Percentiles rank a stretch among this genome's conserved stretches.
Evolutionary conservation across 1,284 basidiomycete genomes (phyloP).

Genomic region (Cutaneotrichosporon arboriforme): DNA sequence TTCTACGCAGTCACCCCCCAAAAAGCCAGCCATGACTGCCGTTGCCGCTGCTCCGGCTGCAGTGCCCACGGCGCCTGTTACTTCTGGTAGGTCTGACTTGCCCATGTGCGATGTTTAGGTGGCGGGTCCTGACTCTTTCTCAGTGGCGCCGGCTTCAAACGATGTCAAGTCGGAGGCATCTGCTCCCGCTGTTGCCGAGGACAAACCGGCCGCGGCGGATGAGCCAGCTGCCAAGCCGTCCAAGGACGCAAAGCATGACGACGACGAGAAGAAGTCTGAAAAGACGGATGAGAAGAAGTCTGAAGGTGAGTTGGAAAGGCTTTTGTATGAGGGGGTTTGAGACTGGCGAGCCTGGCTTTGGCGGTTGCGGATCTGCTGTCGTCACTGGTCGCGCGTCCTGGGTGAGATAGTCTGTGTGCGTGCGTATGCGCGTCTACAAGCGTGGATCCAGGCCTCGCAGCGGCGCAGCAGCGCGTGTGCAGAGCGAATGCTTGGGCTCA

Average conservation of each 20-base stretch:
- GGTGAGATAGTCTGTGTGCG: too few species aligned
- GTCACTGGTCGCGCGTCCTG: neutral
- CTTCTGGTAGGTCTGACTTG: slow-evolving; percentile 9
- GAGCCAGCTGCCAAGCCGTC: neutral
- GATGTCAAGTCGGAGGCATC: slow-evolving; percentile 7
- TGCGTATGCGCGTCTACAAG: too few species aligned
- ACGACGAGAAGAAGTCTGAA: neutral
- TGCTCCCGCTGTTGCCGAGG: neutral
- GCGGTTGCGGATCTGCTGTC: neutral
- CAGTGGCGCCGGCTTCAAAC: neutral
- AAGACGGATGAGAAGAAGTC: slow-evolving; percentile 6
- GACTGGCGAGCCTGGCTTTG: too few species aligned
- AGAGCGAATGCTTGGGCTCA: too few species aligned
- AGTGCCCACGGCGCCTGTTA: slow-evolving; percentile 9
- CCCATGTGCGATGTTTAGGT: neutral
- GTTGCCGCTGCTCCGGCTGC: slow-evolving; percentile 18
- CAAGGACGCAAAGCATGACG: neutral
- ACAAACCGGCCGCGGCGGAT: slow-evolving; percentile 6
- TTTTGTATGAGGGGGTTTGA: neutral
- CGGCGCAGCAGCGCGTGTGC: too few species aligned
- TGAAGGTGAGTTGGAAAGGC: slow-evolving; percentile 9
- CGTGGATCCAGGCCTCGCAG: too few species aligned
- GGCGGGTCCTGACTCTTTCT: neutral
- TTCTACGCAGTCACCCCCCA: neutral
- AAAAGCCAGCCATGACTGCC: slow-evolving; percentile 19